These are phyloP conservation scores for Pichia manshurica DNA, from an alignment of 805 yeast species.

Conservation along the genomic window DNA sequence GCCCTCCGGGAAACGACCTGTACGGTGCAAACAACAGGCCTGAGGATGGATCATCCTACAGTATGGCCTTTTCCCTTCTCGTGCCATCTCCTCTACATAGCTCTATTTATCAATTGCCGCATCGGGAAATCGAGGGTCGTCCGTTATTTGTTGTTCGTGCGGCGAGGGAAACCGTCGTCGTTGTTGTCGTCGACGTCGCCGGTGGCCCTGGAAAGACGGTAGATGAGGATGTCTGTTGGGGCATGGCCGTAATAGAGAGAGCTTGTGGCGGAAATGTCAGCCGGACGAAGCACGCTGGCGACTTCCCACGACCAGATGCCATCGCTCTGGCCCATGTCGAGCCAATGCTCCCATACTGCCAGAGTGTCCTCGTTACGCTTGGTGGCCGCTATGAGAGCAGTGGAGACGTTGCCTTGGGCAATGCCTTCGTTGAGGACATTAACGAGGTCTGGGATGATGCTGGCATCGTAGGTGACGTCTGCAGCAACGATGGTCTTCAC, in stretches of 20 bases:
- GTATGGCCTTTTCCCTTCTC: background rate
- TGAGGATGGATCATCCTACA: background rate
- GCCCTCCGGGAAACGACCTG: background rate
- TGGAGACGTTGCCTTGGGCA: slow-evolving; percentile 20
- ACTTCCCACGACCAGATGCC: slow-evolving; percentile 24
- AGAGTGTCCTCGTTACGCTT: slow-evolving; percentile 56
- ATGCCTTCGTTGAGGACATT: slow-evolving; percentile 38
- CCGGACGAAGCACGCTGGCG: too few relatives aligned
- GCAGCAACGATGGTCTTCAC: slow-evolving; percentile 66
- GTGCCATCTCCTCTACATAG: background rate
- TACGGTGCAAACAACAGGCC: background rate
- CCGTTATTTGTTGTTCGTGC: too few relatives aligned
- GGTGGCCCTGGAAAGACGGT: background rate
- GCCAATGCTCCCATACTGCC: slow-evolving; percentile 35
- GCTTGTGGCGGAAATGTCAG: too few relatives aligned
- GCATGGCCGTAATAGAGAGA: background rate
- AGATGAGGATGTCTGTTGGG: slow-evolving; percentile 1
- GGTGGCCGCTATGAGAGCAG: slow-evolving; percentile 59
- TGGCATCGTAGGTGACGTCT: slow-evolving; percentile 79
- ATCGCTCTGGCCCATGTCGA: slow-evolving; percentile 26
- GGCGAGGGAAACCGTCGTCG: too few relatives aligned
- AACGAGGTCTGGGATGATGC: slow-evolving; percentile 51
- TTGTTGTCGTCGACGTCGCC: too few relatives aligned
- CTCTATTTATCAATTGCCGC: background rate
- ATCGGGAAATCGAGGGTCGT: too few relatives aligned